Evolutionary conservation across 2,329 filamentous ascomycete genomes (phyloP).

Genomic region (Diaporthe australafricana): DNA sequence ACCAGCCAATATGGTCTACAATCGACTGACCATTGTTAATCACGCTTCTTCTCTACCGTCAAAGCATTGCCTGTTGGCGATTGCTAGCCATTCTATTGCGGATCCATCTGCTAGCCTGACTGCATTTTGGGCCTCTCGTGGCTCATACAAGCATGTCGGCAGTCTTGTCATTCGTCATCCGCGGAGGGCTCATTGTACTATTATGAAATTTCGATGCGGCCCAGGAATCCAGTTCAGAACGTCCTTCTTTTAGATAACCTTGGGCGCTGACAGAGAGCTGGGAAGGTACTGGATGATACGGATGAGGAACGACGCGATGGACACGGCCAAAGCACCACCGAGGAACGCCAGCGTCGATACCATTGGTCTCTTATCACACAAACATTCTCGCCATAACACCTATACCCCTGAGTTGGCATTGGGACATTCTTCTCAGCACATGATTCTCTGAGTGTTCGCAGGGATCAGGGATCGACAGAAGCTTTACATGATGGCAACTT

Average conservation of each 20-base stretch:
- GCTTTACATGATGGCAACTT: background rate
- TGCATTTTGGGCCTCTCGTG: background rate
- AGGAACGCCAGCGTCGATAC: background rate
- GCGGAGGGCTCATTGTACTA: background rate
- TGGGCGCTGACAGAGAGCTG: constrained; percentile 10
- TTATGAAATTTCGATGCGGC: background rate
- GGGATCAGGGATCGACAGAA: background rate
- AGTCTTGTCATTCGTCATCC: background rate
- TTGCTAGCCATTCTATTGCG: background rate
- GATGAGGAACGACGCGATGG: background rate
- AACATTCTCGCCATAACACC: background rate
- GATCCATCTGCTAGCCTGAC: too few relatives aligned
- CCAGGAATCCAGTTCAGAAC: background rate
- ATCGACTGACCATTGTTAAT: too few relatives aligned
- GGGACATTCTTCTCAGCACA: background rate
- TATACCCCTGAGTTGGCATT: background rate
- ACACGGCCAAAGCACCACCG: background rate
- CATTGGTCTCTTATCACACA: background rate
- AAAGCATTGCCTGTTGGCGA: background rate
- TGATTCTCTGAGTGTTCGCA: background rate
- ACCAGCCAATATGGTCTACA: background rate
- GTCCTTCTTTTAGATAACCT: constrained; percentile 27
- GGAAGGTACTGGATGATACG: background rate
- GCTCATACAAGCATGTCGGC: background rate
- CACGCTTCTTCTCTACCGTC: too few relatives aligned